phyloP scores from a whole-genome alignment of 2,329 filamentous ascomycete genomes.

The Diplodia scrobiculata region DNA sequence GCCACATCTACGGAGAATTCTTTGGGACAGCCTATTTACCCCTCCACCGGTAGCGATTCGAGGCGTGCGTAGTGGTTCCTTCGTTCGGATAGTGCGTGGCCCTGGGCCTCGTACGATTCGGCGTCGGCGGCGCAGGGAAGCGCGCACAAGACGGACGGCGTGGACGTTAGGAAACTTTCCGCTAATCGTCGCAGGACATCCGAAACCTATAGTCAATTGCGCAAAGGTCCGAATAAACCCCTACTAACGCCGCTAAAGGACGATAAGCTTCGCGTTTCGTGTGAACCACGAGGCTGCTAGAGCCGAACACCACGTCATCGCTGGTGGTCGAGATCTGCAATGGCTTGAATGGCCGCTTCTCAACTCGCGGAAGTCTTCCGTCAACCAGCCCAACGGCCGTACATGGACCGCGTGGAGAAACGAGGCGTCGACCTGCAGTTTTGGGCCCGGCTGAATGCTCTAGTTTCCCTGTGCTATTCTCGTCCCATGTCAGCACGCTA shows the following conservation, averaged over 20 bases:
- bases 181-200: conserved; percentile 4
- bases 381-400: not conserved
- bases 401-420: conserved; percentile 4
- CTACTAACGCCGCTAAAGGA: not conserved
- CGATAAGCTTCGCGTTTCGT: conserved; percentile 15
- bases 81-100: conserved; percentile 5
- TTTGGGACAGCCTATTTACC: conserved; percentile 12
- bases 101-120: conserved; percentile 3
- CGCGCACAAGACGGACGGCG: not conserved
- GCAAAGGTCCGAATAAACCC: conserved; percentile 16
- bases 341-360: not conserved
- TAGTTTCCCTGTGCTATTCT: not conserved
- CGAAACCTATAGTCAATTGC: conserved; percentile 7
- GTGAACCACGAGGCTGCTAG: not conserved
- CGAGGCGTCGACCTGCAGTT: not conserved
- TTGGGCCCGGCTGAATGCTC: conserved; percentile 9
- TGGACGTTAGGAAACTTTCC: conserved; percentile 15
- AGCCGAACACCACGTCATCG: not conserved
- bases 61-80: conserved; percentile 6
- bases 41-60: conserved; percentile 9
- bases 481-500: not conserved
- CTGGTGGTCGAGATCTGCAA: not conserved
- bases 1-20: conserved; percentile 20
- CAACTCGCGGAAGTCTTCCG: not conserved
- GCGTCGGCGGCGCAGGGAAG: not conserved